phyloP scores from a whole-genome alignment of 2,329 filamentous ascomycete species.

The Neoscytalidium dimidiatum region DNA sequence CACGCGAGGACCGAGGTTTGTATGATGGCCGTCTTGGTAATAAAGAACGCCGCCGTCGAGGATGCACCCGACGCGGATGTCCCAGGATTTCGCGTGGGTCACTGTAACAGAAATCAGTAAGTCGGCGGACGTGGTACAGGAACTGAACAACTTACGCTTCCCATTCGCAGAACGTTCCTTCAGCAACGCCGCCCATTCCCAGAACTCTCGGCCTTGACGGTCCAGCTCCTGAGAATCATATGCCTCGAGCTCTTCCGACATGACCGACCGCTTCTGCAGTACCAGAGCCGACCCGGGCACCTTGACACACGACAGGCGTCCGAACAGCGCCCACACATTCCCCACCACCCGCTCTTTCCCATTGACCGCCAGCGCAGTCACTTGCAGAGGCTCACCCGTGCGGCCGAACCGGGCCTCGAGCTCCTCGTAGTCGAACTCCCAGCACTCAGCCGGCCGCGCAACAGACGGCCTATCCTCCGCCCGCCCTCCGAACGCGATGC shows the following conservation, averaged over 20 bases:
- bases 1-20: conserved; percentile 44
- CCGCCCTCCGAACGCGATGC: background rate
- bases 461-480: background rate
- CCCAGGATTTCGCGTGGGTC: conserved; percentile 44
- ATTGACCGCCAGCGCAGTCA: conserved; percentile 43
- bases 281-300: conserved; percentile 43
- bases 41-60: conserved; percentile 51
- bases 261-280: conserved; percentile 42
- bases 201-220: background rate
- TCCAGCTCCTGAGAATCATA: background rate
- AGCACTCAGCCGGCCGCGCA: background rate
- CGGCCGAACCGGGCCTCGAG: conserved; percentile 38
- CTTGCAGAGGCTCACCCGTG: conserved; percentile 29
- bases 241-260: background rate
- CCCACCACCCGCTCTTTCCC: conserved; percentile 37
- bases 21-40: conserved; percentile 46
- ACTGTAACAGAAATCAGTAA: conserved; percentile 23
- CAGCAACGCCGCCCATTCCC: conserved; percentile 27
- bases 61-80: conserved; percentile 46
- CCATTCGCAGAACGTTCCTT: conserved; percentile 22
- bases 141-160: conserved; percentile 22
- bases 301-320: conserved; percentile 33
- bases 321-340: conserved; percentile 40
- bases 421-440: conserved; percentile 1
- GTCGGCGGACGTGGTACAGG: background rate